phyloP scores from a whole-genome alignment of 441 rosid genomes.

The Melastoma candidum region DNA sequence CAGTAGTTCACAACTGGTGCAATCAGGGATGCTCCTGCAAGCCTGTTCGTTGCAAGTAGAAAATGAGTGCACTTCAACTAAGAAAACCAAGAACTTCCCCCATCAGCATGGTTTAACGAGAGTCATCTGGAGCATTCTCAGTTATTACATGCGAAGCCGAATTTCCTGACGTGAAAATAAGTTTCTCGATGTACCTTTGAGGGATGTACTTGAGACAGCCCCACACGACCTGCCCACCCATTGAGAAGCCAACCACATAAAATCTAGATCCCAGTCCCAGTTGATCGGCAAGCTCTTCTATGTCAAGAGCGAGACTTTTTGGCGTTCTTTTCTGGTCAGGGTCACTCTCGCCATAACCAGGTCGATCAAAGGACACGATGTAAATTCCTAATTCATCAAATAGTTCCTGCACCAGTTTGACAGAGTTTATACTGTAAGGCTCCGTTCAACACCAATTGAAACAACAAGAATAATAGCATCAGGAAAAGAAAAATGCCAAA shows the following conservation, averaged over 20 bases:
- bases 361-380: conserved; percentile 8
- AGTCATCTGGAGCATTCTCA: too few species aligned
- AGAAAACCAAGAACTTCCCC: too few species aligned
- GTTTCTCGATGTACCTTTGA: conserved; percentile 5
- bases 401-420: background rate
- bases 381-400: background rate
- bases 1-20: conserved; percentile 56
- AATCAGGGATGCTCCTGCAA: conserved; percentile 44
- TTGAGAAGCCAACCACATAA: conserved; percentile 7
- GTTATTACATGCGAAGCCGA: too few species aligned
- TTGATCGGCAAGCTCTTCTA: conserved; percentile 10
- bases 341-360: conserved; percentile 11
- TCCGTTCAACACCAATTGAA: conserved; percentile 6
- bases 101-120: too few species aligned
- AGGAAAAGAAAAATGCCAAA: conserved; percentile 4
- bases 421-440: conserved; percentile 7
- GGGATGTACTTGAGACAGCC: conserved; percentile 11
- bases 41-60: conserved; percentile 18
- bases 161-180: too few species aligned
- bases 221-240: conserved; percentile 10
- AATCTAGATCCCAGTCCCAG: conserved; percentile 7
- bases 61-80: too few species aligned
- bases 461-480: background rate
- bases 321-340: conserved; percentile 3
- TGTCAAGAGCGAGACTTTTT: conserved; percentile 3